Evolutionary conservation across 345 rosid species (phyloP), one percentile per base, ranked within the genome.

Genomic region (Erucastrum elatum): DNA sequence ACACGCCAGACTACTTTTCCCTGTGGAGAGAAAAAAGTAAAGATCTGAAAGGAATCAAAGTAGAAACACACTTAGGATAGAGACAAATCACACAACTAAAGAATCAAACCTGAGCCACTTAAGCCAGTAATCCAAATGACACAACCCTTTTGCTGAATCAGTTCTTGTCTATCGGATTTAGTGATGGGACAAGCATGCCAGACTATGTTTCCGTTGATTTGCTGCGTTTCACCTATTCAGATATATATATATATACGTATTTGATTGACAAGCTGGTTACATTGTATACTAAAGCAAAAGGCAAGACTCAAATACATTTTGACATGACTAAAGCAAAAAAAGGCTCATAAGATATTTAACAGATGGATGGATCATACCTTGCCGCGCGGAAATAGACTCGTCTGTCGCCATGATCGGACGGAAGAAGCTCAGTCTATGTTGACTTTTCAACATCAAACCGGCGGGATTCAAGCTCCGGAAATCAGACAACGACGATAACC

Each of bases 121-220:
- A 92, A 90, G 68, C 97, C 94, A 2, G 93, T 92, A 68, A 90
- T 83, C 97, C 97, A 92, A 37, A 90, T 82, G 41, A 90, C 90
- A 61, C 94, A 92, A 21, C 94, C 97, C 51, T 87, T 91, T 72
- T 91, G 97, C 72, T 87, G 82, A 77, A 90, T 85, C 76, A 92
- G 75, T 17, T 82, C 77, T 70, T 90, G 84, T 59, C 97, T 88
- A 27, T 86, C 88, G 63, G 71, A 55, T 82, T 87, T 90, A 33
- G 71, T 87, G 53, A 92, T 84, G 5, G 93, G 84, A 82, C 86
- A 81, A 61, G 78, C 26, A 75, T 92, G 94, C 97, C 94, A 92
- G 39, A 86, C 81, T 34, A 92, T 87, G 83, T 92, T 90, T 41
- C 87, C 88, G 8, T 75, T 77, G 7, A 81, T 71, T 70, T 34